Conservation (phyloP, 495 filamentous ascomycete genomes). For the Xylaria curta region DNA sequence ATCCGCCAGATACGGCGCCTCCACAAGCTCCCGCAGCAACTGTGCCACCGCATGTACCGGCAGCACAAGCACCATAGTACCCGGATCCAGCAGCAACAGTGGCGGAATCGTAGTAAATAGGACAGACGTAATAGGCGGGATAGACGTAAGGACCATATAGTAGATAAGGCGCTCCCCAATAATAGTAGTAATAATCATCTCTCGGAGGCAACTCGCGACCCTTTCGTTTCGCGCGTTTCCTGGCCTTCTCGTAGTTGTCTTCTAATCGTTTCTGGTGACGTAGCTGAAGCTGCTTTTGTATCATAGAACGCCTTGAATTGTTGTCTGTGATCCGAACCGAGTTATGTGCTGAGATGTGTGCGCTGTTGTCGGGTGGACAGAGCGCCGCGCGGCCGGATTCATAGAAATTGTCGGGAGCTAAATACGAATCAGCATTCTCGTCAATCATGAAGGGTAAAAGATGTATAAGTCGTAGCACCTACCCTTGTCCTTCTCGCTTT, state of each 20-base stretch:
- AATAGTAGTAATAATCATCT: slow-evolving; percentile 58
- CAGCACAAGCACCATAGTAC: slow-evolving; percentile 47
- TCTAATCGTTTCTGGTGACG: slow-evolving; percentile 61
- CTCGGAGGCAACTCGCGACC: slow-evolving; percentile 55
- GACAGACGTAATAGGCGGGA: slow-evolving; percentile 38
- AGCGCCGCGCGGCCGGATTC: slow-evolving; percentile 59
- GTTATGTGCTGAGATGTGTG: slow-evolving; percentile 79
- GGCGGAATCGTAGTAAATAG: slow-evolving; percentile 58
- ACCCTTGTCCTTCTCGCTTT: slow-evolving; percentile 51
- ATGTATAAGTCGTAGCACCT: slow-evolving; percentile 11
- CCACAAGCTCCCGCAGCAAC: slow-evolving; percentile 44
- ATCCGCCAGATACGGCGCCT: slow-evolving; percentile 56
- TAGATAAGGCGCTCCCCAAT: slow-evolving; percentile 60
- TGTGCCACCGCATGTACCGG: slow-evolving; percentile 51
- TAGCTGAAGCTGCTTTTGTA: slow-evolving; percentile 56
- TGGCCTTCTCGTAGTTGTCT: slow-evolving; percentile 65
- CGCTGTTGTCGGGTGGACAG: slow-evolving; percentile 62
- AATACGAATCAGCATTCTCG: slow-evolving; percentile 31
- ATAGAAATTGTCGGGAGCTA: slow-evolving; percentile 61
- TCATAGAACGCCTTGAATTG: slow-evolving; percentile 56
- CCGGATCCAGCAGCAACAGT: slow-evolving; percentile 59
- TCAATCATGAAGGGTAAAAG: slow-evolving; percentile 40
- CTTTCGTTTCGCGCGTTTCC: slow-evolving; percentile 66
- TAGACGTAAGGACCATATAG: slow-evolving; percentile 47
- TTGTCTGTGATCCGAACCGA: slow-evolving; percentile 48